Evolutionary conservation across 176 grass and related monocot genomes (phyloP).

Genomic region (bread wheat (Triticum aestivum)): IWGSC_CS_RefSeq_v2.1 NC_057796.1:80633357-80633856

Average conservation of each 20-base stretch:
- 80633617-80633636: constrained; percentile 83
- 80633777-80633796: constrained; percentile 67
- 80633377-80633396: neutral
- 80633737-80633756: constrained; percentile 68
- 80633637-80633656: constrained; percentile 70
- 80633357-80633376: neutral
- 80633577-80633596: constrained; percentile 89
- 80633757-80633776: constrained; percentile 68
- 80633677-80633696: constrained; percentile 90
- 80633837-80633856: constrained; percentile 75
- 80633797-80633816: constrained; percentile 68
- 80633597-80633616: constrained; percentile 74
- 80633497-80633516: constrained; percentile 60
- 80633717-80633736: constrained; percentile 62
- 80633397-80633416: neutral
- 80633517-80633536: constrained; percentile 44
- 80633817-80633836: constrained; percentile 64
- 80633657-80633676: constrained; percentile 67
- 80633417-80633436: neutral
- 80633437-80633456: constrained; percentile 41
- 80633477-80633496: constrained; percentile 64
- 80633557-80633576: constrained; percentile 62
- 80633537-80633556: constrained; percentile 73
- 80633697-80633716: constrained; percentile 79
- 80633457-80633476: constrained; percentile 69